phyloP scores from a whole-genome alignment of 129 eudicot genomes.

The Scalesia atractyloides region DNA sequence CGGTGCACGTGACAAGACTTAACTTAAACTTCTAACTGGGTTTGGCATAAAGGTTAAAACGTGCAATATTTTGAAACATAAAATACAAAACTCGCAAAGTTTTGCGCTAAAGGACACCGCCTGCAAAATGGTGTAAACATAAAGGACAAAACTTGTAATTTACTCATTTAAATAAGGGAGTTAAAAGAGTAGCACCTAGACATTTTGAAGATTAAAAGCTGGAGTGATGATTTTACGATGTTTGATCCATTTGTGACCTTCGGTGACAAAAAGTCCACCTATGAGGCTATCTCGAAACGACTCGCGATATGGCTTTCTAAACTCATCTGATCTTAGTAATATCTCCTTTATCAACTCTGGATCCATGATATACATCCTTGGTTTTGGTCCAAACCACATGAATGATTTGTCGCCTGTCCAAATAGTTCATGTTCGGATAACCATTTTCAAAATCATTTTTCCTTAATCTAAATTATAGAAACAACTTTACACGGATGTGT shows the following conservation, averaged over 20 bases:
- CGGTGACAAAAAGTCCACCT: conserved; percentile 44
- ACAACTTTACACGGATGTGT: background rate
- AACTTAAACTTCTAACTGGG: too few species aligned
- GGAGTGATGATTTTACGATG: conserved; percentile 55
- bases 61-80: too few species aligned
- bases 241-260: conserved; percentile 60
- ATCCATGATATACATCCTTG: conserved; percentile 57
- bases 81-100: too few species aligned
- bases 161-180: too few species aligned
- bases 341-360: conserved; percentile 63
- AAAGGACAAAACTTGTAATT: too few species aligned
- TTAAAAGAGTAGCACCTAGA: conserved; percentile 32
- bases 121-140: too few species aligned
- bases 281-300: conserved; percentile 37
- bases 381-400: conserved; percentile 60
- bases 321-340: conserved; percentile 51
- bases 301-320: conserved; percentile 46
- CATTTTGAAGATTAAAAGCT: conserved; percentile 51
- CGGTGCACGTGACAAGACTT: too few species aligned
- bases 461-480: background rate
- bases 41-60: too few species aligned
- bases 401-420: conserved; percentile 50
- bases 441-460: background rate
- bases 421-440: background rate
- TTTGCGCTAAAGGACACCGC: too few species aligned